Percentiles rank a stretch among this genome's conserved stretches.
Evolutionary conservation across 768 basidiomycete species (phyloP).

Genomic region (Pisolithus marmoratus): DNA sequence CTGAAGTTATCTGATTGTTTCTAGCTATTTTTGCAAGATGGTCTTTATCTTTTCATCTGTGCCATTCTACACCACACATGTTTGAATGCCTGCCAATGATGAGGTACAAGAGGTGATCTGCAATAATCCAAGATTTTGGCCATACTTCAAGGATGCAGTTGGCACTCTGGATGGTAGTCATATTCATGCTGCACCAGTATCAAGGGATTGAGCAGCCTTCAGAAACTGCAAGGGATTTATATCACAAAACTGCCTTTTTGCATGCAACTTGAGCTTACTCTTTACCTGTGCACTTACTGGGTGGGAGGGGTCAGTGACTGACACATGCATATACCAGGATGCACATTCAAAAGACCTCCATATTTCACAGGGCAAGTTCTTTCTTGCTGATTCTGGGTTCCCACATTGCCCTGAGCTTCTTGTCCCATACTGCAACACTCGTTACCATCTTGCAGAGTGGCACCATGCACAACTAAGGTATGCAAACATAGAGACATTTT

Average conservation of each 20-base stretch:
- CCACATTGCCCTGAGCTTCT: constrained; percentile 13
- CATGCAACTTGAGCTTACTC: constrained; percentile 31
- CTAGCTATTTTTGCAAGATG: too few relatives aligned
- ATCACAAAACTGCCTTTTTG: constrained; percentile 35
- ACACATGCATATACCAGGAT: constrained; percentile 29
- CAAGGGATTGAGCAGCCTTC: neutral
- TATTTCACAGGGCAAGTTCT: constrained; percentile 29
- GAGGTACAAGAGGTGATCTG: too few relatives aligned
- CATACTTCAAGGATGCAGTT: too few relatives aligned
- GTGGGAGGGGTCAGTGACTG: constrained; percentile 36
- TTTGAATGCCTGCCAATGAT: too few relatives aligned
- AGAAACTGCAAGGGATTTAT: constrained; percentile 22
- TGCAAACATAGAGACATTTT: too few relatives aligned
- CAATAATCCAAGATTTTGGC: too few relatives aligned
- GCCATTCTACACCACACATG: too few relatives aligned
- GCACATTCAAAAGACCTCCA: constrained; percentile 20
- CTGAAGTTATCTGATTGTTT: too few relatives aligned
- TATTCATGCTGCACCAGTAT: neutral
- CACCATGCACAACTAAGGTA: too few relatives aligned
- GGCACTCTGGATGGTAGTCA: too few relatives aligned
- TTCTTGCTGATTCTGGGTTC: constrained; percentile 14
- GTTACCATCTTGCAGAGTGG: constrained; percentile 1
- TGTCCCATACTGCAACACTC: neutral
- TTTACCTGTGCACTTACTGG: constrained; percentile 36
- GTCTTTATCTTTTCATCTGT: too few relatives aligned